These are phyloP conservation scores for Aotearoamyces nothofagi DNA, from an alignment of 2,329 filamentous ascomycete species.

Conservation along the genomic window DNA sequence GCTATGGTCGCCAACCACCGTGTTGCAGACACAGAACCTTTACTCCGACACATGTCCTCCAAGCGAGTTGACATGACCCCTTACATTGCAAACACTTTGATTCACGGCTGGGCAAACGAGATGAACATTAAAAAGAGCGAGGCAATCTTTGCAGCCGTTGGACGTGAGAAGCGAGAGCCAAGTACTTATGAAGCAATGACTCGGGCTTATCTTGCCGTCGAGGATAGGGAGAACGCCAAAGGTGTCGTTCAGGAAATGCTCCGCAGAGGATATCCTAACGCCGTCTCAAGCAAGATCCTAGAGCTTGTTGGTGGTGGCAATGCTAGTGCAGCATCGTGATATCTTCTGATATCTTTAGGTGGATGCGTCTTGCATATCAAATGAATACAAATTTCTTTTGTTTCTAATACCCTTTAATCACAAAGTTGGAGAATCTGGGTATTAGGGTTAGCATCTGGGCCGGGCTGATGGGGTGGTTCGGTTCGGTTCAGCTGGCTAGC, in stretches of 20 bases:
- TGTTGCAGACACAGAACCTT: constrained; percentile 57
- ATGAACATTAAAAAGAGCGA: constrained; percentile 68
- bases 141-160: constrained; percentile 65
- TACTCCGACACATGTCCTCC: constrained; percentile 62
- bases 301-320: constrained; percentile 60
- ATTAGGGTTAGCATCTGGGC: neutral
- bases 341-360: neutral
- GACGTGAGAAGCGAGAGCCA: constrained; percentile 69
- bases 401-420: constrained; percentile 2
- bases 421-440: neutral
- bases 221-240: constrained; percentile 65
- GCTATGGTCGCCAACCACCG: constrained; percentile 90
- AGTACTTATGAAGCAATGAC: constrained; percentile 99
- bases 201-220: constrained; percentile 72
- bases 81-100: constrained; percentile 96
- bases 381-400: neutral
- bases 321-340: constrained; percentile 3
- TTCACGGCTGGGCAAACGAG: constrained; percentile 87
- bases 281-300: constrained; percentile 85
- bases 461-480: neutral
- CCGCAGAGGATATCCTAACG: constrained; percentile 74
- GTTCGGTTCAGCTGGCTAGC: neutral
- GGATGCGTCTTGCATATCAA: neutral
- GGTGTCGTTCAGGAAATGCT: constrained; percentile 80
- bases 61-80: constrained; percentile 74